phyloP scores from a whole-genome alignment of 1,284 basidiomycete genomes.

The Hypsizygus ulmarius region DNA sequence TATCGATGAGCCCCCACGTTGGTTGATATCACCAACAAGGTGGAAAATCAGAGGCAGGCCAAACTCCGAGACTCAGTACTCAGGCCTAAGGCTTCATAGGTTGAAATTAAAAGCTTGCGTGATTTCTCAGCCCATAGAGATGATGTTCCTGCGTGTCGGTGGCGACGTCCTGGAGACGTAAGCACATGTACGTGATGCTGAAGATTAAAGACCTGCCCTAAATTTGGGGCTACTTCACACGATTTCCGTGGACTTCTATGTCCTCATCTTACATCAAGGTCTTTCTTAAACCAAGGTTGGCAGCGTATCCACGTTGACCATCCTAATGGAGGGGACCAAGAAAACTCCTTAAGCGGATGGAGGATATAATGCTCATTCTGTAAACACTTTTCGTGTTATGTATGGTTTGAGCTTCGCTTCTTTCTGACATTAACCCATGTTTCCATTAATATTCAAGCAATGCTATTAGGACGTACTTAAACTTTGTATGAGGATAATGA shows the following conservation, averaged over 20 bases:
- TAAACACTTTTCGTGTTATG: conserved; percentile 25
- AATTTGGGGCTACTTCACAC: conserved; percentile 20
- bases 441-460: conserved; percentile 8
- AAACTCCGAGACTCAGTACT: conserved; percentile 5
- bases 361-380: conserved; percentile 68
- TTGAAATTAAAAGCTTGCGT: conserved; percentile 15
- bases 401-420: conserved; percentile 61
- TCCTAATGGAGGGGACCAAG: conserved; percentile 79
- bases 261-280: conserved; percentile 58
- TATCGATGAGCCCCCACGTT: conserved; percentile 5
- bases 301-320: conserved; percentile 42
- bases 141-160: conserved; percentile 7
- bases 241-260: conserved; percentile 16
- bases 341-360: conserved; percentile 42
- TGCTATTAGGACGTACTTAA: not conserved
- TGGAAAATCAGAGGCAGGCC: not conserved
- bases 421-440: conserved; percentile 48
- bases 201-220: conserved; percentile 29
- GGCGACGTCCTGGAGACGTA: conserved; percentile 12
- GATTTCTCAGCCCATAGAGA: conserved; percentile 19
- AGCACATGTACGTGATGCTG: conserved; percentile 16
- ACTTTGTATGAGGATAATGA: conserved; percentile 1
- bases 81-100: conserved; percentile 15
- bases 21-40: conserved; percentile 12
- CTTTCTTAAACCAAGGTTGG: conserved; percentile 68